Evolutionary conservation across 2,329 filamentous ascomycete species (phyloP).

Genomic region (Arthrobotrys musiformis): DNA sequence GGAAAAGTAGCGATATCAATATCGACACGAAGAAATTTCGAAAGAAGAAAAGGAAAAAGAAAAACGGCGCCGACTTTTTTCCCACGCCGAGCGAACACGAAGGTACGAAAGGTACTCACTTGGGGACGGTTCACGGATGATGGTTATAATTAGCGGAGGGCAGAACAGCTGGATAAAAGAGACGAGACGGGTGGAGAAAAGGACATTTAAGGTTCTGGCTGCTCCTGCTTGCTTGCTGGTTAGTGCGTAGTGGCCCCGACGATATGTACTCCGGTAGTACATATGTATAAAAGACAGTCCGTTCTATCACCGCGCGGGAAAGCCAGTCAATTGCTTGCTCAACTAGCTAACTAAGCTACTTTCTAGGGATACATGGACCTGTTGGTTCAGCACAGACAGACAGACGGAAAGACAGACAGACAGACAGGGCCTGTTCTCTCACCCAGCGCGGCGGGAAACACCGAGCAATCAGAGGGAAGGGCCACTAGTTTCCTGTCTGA

Average conservation of each 20-base stretch:
- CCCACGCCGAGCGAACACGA: not conserved
- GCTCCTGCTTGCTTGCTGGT: not conserved
- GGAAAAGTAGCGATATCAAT: no score
- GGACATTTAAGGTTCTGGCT: slow-evolving; percentile 39
- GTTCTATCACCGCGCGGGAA: slow-evolving; percentile 4
- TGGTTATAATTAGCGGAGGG: slow-evolving; percentile 24
- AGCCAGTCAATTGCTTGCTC: no score
- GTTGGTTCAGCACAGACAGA: slow-evolving; percentile 29
- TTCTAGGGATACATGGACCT: not conserved
- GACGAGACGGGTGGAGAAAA: slow-evolving; percentile 37
- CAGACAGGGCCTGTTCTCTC: not conserved
- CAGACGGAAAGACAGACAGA: slow-evolving; percentile 20
- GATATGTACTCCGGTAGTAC: not conserved
- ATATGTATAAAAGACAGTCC: slow-evolving; percentile 38
- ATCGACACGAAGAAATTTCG: not conserved
- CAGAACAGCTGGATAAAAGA: slow-evolving; percentile 3
- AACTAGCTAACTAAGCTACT: slow-evolving; percentile 18
- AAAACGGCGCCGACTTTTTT: no score
- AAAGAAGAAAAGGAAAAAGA: not conserved
- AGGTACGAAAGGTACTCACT: not conserved
- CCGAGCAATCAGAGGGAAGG: not conserved
- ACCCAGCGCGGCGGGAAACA: not conserved
- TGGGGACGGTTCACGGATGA: slow-evolving; percentile 9
- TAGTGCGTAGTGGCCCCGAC: slow-evolving; percentile 16
- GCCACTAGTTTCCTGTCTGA: not conserved